phyloP scores from a whole-genome alignment of 1,284 basidiomycete species.

The Austroboletus novae-zelandiae region DNA sequence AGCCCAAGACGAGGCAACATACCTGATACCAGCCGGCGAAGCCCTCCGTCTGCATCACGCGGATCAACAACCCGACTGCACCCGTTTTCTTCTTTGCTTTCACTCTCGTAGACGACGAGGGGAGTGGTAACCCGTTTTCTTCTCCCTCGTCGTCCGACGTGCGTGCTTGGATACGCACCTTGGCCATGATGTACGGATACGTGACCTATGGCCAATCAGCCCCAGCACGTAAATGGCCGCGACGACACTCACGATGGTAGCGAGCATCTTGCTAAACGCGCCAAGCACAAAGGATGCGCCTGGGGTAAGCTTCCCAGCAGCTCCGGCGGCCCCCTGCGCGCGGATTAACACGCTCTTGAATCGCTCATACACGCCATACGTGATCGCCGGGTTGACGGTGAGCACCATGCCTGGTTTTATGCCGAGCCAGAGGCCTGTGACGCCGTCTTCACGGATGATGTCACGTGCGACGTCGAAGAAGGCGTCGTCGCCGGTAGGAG shows the following conservation, averaged over 20 bases:
- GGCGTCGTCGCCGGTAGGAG: slow-evolving; percentile 50
- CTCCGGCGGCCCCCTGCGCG: slow-evolving; percentile 49
- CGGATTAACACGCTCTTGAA: slow-evolving; percentile 72
- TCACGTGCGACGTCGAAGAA: slow-evolving; percentile 81
- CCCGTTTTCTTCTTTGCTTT: slow-evolving; percentile 51
- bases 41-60: slow-evolving; percentile 76
- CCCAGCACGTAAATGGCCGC: not conserved
- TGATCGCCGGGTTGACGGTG: slow-evolving; percentile 97
- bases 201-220: slow-evolving; percentile 59
- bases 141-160: slow-evolving; percentile 52
- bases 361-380: slow-evolving; percentile 94
- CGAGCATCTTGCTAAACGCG: slow-evolving; percentile 93
- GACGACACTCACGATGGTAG: slow-evolving; percentile 77
- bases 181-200: slow-evolving; percentile 95
- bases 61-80: slow-evolving; percentile 73
- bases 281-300: slow-evolving; percentile 85
- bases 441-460: slow-evolving; percentile 90
- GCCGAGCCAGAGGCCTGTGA: slow-evolving; percentile 92
- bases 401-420: slow-evolving; percentile 91
- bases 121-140: slow-evolving; percentile 36
- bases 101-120: slow-evolving; percentile 31
- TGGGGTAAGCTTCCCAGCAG: slow-evolving; percentile 67
- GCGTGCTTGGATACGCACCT: slow-evolving; percentile 93
- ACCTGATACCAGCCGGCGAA: slow-evolving; percentile 96
- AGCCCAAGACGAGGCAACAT: not conserved